These are phyloP conservation scores for Typha latifolia DNA, from an alignment of 176 grass and related monocot genomes.

Conservation along the genomic window DNA sequence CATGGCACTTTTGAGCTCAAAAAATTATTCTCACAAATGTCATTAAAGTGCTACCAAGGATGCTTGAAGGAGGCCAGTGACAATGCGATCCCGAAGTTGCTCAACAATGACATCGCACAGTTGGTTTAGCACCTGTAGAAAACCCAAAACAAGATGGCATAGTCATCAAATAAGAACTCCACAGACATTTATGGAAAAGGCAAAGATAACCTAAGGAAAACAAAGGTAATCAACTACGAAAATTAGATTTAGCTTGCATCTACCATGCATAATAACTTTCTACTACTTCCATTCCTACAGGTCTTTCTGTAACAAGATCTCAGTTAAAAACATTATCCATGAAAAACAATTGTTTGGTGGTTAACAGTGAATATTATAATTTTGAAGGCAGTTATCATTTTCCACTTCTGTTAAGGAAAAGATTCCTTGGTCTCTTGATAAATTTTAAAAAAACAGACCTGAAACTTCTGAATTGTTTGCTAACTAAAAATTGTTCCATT, in stretches of 20 bases:
- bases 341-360: no score
- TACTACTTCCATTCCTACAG: no score
- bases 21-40: slow-evolving; percentile 10
- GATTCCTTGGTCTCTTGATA: no score
- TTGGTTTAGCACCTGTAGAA: slow-evolving; percentile 65
- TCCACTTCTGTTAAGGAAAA: no score
- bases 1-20: slow-evolving; percentile 17
- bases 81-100: slow-evolving; percentile 81
- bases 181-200: neutral
- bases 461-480: no score
- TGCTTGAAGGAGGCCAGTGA: slow-evolving; percentile 94
- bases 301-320: no score
- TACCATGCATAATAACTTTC: no score
- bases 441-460: no score
- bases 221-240: neutral
- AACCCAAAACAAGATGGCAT: neutral
- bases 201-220: neutral
- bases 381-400: no score
- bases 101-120: slow-evolving; percentile 85
- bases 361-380: no score
- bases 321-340: no score
- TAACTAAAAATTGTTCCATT: no score
- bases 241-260: neutral
- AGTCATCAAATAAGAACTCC: neutral
- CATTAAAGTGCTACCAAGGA: slow-evolving; percentile 57